Evolutionary conservation across 140 eudicot genomes (phyloP), one percentile per base, ranked within the genome.

Genomic region (Anethum foeniculum): DNA sequence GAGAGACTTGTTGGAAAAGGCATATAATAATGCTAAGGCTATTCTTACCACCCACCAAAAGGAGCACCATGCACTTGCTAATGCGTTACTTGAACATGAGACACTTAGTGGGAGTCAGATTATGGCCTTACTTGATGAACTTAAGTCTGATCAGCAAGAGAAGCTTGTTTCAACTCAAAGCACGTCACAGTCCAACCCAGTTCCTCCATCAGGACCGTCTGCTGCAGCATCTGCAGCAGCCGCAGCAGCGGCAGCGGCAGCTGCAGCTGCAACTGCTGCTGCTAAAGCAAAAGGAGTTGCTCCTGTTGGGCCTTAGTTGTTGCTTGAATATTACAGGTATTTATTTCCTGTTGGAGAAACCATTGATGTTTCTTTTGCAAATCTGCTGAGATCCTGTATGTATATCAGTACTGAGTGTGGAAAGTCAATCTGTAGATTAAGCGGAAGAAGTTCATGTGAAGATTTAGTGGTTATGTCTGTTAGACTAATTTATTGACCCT

Each of bases 91-190:
- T 10, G 97, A 89, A 84, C 85, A 86, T 1, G 99, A 95, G 82
- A 95, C 99, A 0, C 83, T 95, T 1, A 75, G 97, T 0, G 99
- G 99, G n/a, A 84, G 81, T 84, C 98, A 95, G 80, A 89, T 95
- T 15, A 87, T 87, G 79, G 91, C 88, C 30, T 46, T 95, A 82
- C 90, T 95, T 52, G 92, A 89, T 13, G 76, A 86, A 21, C 77
- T 88, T 1, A 86, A 86, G 71, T 84, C 93, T 4, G 82, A 81
- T 67, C 85, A 84, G 74, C 86, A 84, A 68, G 81, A 80, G 58
- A 88, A 77, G 80, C 76, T 83, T 9, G 92, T 84, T 19, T 78
- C 87, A 30, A 47, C 87, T 60, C 88, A 87, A 82, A 86, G 82
- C 81, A 82, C 79, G 60, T 84, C 87, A 15, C 91, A 82, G 78